Evolutionary conservation across 2,329 filamentous ascomycete genomes (phyloP), one percentile per base, ranked within the genome.

Genomic region (Alternaria viburni): DNA sequence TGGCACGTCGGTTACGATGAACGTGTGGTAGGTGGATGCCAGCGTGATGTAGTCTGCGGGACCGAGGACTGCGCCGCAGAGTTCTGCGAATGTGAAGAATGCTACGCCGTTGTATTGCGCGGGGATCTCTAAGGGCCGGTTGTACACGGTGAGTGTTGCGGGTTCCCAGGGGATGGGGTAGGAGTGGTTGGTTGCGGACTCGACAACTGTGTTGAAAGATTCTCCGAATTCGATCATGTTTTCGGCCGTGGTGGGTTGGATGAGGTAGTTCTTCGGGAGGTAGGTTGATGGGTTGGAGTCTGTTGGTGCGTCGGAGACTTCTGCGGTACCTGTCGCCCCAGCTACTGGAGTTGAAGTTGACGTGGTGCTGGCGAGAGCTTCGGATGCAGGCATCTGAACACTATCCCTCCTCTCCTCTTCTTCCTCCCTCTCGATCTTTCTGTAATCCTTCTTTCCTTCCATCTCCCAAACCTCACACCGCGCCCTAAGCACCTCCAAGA

Each of bases 391-490:
- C 21, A 57, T 44, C 32, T 59, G 56, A 17, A 62, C 49, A 28
- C 52, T 54, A 15, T 62, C 60, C 26, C 21, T 49, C 32, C 60
- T 51, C 8, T 10, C 23, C 3, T 11, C 47, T 2, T 54, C 58
- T 13, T 74, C 70, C 49, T 76, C 74, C 62, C 80, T 81, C 2
- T 69, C 67, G 6, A 79, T 82, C 68, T 92, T 83, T 84, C 91
- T 70, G 64, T 84, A 95, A 74, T 96, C 92, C 59, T 83, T 87
- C 2, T 86, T 86, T 2, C 91, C 89, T 69, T 93, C 90, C 87
- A 95, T 93, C 75, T 94, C 90, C 91, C 91, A 94, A 54, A 94
- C 89, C 71, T 95, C 91, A 74, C 92, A 95, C 58, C 92, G 85
- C 10, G 91, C 90, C 74, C 91, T 91, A 36, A 95, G 77, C 0